Evolutionary conservation across 2,329 filamentous ascomycete genomes (phyloP), one percentile per base, ranked within the genome.

Genomic region (Cryphonectria naterciae): DNA sequence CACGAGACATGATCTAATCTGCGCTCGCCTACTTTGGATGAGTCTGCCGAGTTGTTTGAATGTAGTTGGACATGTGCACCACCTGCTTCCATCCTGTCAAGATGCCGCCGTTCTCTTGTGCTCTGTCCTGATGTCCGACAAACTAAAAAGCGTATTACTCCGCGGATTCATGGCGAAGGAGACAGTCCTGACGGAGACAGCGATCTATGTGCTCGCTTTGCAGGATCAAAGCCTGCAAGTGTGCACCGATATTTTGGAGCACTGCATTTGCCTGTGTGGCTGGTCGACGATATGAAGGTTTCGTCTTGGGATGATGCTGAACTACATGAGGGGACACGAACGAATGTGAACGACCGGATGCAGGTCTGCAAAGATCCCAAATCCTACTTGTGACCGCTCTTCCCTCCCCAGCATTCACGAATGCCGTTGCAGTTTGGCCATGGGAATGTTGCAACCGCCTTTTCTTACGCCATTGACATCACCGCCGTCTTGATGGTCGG

Each of bases 1-100:
- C 11, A 68, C 56, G 56, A 63, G 58, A 70, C 25, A 66, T 25
- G 63, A 64, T 46, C 22, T 19, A 60, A n/a, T 39, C 32, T 61
- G 32, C 35, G 35, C 19, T 61, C 32, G 32, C 58, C 58, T 35
- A n/a, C 8, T 28, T 28, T 28, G 11, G 25, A 22, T 25, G 54
- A 13, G 54, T 56, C 10, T 25, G 17, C 54, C 32, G 13, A 32
- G 56, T 10, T 32, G 22, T 15, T 60, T 8, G 8, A 37, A 15
- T 35, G 25, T 28, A 19, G 17, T 19, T 49, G 25, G 28, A 5
- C 6, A 19, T 32, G 15, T 28, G 28, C 28, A 5, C 28, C 52
- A 5, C 54, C 52, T 56, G n/a, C 15, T 28, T 28, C 5, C 25
- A 3, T 32, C 28, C 2, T 15, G 7, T 58, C 54, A 4, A 58